Conservation (phyloP, 148 eudicot genomes). For the Chenopodium quinoa region DNA sequence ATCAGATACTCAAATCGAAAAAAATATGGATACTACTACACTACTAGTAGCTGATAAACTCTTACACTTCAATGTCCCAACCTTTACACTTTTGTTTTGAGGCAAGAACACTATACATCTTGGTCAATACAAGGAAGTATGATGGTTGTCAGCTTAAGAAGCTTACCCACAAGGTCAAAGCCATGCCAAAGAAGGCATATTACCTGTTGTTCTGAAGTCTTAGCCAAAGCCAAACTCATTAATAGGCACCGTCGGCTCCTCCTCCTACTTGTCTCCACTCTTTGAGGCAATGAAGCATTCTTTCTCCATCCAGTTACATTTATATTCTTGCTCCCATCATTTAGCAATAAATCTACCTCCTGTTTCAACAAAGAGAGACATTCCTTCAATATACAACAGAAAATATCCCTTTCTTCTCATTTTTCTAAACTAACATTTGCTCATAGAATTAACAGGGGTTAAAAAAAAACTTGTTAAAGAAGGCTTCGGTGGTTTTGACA, state of each 20-base stretch:
- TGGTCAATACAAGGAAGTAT: background rate
- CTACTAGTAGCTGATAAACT: background rate
- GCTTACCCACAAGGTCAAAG: slow-evolving; percentile 1
- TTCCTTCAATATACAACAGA: background rate
- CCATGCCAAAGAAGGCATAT: slow-evolving; percentile 1
- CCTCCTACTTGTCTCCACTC: slow-evolving; percentile 92
- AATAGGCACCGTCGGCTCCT: slow-evolving; percentile 94
- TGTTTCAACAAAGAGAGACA: slow-evolving; percentile 31
- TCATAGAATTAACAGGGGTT: background rate
- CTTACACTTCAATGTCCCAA: background rate
- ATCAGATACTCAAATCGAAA: background rate
- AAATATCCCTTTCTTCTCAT: background rate
- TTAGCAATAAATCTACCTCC: slow-evolving; percentile 95
- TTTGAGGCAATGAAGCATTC: slow-evolving; percentile 59
- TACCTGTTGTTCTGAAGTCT: slow-evolving; percentile 82
- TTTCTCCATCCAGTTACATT: slow-evolving; percentile 88
- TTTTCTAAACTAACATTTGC: background rate
- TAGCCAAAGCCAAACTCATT: slow-evolving; percentile 95
- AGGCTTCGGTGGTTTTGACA: background rate
- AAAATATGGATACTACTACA: background rate
- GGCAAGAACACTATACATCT: background rate
- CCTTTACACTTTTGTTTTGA: too few species aligned
- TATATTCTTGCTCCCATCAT: slow-evolving; percentile 98
- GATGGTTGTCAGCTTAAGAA: background rate
- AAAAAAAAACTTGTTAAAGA: background rate